Evolutionary conservation across 345 rosid species (phyloP), one percentile per base, ranked within the genome.

Genomic region (Geranium brycei): DNA sequence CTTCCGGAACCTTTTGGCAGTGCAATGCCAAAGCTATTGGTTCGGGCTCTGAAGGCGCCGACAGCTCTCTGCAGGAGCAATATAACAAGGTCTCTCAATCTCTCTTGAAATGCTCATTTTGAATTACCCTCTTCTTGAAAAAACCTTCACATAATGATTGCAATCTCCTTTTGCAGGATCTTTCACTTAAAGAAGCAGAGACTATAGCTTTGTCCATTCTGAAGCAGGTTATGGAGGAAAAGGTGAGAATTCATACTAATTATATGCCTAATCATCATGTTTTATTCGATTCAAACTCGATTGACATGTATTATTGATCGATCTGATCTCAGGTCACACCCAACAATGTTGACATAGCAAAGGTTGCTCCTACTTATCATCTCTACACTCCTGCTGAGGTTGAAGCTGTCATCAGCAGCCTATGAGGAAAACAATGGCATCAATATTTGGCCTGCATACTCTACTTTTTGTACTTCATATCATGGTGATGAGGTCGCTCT

Each of bases 171-270:
- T 57, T 69, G 59, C 80, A 91, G 96, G 98, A 92, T 23, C 64
- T 89, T 66, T 75, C 95, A 64, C 89, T 92, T 61, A 78, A 40
- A 70, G 98, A 92, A 68, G 98, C 98, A 1, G 98, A 92, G 79
- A 83, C 84, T 1, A 84, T 92, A 57, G 95, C 98, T 17, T 80
- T 92, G 7, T 85, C 96, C 31, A 89, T 92, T 72, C 75, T 92
- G 41, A 92, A 92, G 84, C 98, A 92, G 85, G 98, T 92, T 17
- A 92, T 92, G 98, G 98, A 92, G 73, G 98, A 92, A 57, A 92
- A 87, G 93, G 98, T 89, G 75, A 31, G 55, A 59, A 7, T 13
- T 31, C 11, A 3, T 6, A 0, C 13, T 47, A 47, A 8, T 47
- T 47, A 38, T 38, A 5, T 38, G 6, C 6, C 47, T 15, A 47